phyloP scores from a whole-genome alignment of 768 basidiomycete species.

The Heimioporus sp. region DNA sequence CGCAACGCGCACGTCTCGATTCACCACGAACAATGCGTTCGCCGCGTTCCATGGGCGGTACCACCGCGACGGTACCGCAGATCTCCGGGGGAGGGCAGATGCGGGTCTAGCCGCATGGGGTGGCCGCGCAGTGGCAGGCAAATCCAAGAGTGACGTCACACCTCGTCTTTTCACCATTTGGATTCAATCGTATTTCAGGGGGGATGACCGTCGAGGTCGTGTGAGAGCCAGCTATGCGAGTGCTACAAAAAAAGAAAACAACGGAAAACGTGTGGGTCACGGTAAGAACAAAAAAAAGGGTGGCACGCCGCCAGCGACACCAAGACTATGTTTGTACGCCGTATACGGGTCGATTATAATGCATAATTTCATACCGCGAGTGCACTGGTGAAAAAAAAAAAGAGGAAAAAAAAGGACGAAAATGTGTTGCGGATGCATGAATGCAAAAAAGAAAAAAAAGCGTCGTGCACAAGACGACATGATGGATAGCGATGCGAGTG shows the following conservation, averaged over 20 bases:
- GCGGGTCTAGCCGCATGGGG: no score
- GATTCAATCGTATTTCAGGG: slow-evolving; percentile 6
- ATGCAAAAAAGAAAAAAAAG: slow-evolving; percentile 7
- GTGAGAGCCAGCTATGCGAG: slow-evolving; percentile 12
- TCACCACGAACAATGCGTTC: no score
- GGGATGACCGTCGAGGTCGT: slow-evolving; percentile 17
- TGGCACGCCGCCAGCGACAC: slow-evolving; percentile 17
- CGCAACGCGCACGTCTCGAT: no score
- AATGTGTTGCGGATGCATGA: slow-evolving; percentile 5
- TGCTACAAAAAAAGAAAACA: slow-evolving; percentile 13
- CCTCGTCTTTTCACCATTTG: slow-evolving; percentile 1
- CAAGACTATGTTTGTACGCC: slow-evolving; percentile 28
- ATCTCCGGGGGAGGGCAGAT: no score
- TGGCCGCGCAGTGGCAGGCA: no score
- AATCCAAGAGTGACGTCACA: no score
- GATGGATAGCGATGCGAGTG: slow-evolving; percentile 25
- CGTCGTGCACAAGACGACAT: slow-evolving; percentile 8
- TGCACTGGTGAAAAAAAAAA: neutral
- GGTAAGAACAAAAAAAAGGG: slow-evolving; percentile 5
- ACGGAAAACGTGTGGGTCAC: neutral
- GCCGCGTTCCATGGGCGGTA: no score
- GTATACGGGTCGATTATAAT: slow-evolving; percentile 27
- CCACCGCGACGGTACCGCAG: no score
- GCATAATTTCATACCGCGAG: slow-evolving; percentile 21
- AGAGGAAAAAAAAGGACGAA: neutral